Percentiles rank a stretch among this genome's conserved stretches.
phyloP scores from a whole-genome alignment of 2,329 filamentous ascomycete species.

The Penicillium sp. region DNA sequence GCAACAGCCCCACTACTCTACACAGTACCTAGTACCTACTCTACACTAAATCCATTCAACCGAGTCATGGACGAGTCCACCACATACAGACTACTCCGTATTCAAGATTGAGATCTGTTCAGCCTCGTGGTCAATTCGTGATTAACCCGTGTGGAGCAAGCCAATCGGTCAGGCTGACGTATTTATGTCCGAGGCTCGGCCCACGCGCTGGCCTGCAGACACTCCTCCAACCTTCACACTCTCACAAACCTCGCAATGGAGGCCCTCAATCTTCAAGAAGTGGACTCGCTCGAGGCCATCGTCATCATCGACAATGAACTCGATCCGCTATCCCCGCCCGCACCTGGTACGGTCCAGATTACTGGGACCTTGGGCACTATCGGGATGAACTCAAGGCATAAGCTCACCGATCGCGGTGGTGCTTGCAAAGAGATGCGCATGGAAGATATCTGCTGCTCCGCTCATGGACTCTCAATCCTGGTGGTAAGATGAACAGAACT shows the following conservation, averaged over 20 bases:
- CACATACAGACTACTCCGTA: no score
- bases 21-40: neutral
- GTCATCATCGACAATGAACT: constrained; percentile 59
- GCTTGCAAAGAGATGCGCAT: constrained; percentile 51
- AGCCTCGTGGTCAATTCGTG: neutral
- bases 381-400: constrained; percentile 38
- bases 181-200: neutral
- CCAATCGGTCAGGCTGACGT: neutral
- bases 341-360: constrained; percentile 47
- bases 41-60: no score
- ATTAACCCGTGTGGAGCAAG: no score
- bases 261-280: constrained; percentile 33
- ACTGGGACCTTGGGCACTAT: constrained; percentile 47
- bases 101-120: neutral
- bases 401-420: constrained; percentile 42
- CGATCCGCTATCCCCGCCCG: constrained; percentile 53
- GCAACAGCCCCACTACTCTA: neutral
- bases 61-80: neutral
- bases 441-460: constrained; percentile 55
- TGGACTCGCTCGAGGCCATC: constrained; percentile 52
- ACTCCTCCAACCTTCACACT: neutral
- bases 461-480: constrained; percentile 56
- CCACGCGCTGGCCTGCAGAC: neutral
- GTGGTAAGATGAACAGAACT: constrained; percentile 41
- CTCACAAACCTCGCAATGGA: constrained; percentile 11